These are phyloP conservation scores for Tuber melanosporum DNA, from an alignment of 495 filamentous ascomycete genomes.

Conservation along the genomic window DNA sequence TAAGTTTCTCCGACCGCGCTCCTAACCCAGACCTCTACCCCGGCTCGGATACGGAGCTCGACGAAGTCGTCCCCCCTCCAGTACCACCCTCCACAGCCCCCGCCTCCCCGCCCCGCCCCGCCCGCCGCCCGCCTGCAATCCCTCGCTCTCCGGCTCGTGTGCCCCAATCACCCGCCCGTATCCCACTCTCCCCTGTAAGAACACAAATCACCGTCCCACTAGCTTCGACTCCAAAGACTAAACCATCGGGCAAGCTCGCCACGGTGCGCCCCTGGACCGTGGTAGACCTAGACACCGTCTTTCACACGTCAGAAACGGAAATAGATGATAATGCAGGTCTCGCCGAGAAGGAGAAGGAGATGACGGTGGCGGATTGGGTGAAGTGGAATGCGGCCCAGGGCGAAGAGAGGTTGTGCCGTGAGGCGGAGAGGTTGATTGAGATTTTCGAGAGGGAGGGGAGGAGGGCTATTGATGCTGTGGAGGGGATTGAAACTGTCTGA, in stretches of 20 bases:
- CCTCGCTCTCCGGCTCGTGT: conserved; percentile 10
- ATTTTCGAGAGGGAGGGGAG: conserved; percentile 76
- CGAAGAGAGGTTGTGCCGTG: conserved; percentile 66
- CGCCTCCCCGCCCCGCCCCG: neutral
- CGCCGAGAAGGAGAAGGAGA: conserved; percentile 69
- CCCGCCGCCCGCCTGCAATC: neutral
- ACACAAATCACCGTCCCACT: conserved; percentile 28
- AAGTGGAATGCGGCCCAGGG: conserved; percentile 67
- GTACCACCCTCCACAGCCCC: neutral
- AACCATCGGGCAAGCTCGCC: conserved; percentile 43
- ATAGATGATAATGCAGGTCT: conserved; percentile 58
- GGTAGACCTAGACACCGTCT: conserved; percentile 63
- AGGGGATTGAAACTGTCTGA: conserved; percentile 55
- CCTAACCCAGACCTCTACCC: neutral
- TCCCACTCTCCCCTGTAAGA: conserved; percentile 32
- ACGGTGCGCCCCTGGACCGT: conserved; percentile 64
- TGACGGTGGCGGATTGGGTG: conserved; percentile 94
- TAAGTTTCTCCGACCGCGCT: neutral
- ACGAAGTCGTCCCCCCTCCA: conserved; percentile 1
- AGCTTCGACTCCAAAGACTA: conserved; percentile 22
- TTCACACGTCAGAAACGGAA: conserved; percentile 44
- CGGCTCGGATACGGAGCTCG: neutral
- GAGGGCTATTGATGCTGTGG: conserved; percentile 66
- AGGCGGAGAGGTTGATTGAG: conserved; percentile 74
- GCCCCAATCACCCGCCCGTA: conserved; percentile 10